Base-by-base conservation (phyloP, 2,329 filamentous ascomycete species). In the Dothideomycetidae sp. region DNA sequence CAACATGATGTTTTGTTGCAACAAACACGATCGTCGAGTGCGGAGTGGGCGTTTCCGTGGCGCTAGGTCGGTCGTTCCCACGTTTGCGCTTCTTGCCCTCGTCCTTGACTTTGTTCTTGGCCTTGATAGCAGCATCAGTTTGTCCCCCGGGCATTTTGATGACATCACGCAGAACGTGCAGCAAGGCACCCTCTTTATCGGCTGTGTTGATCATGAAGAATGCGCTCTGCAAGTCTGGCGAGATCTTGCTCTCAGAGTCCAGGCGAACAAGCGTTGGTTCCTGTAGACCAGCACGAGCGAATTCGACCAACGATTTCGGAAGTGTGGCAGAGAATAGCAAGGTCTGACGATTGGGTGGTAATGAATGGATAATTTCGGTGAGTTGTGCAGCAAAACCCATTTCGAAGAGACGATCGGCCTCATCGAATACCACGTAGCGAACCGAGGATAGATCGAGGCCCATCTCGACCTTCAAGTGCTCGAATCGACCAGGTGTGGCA, bases 401-500 rank as follows among this genome's bases (percentile, higher is more conserved):
- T 55, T 98, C 90, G 58, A 98, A 98, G 13, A 98, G 67, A 37
- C 90, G 74, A 67, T 98, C 90, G 1, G 90, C 90, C 58, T 98
- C 90, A 55, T 98, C 90, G 46, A 98, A 98, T 5, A 98, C 90
- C 15, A 93, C 83, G 52, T 98, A 98, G 48, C 75, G 73, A 43
- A 98, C 78, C 3, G 84, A 93, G 1, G 79, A 84, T n/a, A 98
- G 63, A 52, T 94, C 83, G 36, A 98, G 61, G 7, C 70, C 69
- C 92, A 98, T 98, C 55, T 98, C 90, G 13, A 96, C 88, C 61
- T 96, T 92, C 46, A 98, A 62, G 67, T 98, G 90, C 48, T 98
- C 65, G 50, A 98, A 98, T 49, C 90, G 82, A 57, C 92, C 90
- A 0, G 90, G 90, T 0, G 92, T 58, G n/a, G 52, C 55, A 39